Evolutionary conservation across 805 yeast species (phyloP).

Genomic region (Saturnispora halmiae): DNA sequence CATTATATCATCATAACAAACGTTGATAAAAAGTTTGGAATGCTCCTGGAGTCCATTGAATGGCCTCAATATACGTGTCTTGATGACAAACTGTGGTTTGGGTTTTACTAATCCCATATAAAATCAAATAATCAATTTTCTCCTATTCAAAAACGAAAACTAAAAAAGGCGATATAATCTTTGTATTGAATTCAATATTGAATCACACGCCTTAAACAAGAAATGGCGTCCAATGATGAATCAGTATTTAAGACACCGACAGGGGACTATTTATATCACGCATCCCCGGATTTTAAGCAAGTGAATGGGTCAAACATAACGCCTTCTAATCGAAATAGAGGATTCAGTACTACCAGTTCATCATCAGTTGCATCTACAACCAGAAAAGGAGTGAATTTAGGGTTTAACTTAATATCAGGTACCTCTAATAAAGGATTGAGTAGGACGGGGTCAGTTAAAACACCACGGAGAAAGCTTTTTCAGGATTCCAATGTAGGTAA

Average conservation of each 20-base stretch:
- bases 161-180: no score
- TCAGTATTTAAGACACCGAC: neutral
- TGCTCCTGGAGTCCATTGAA: constrained; percentile 25
- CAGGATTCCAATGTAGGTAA: neutral
- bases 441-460: constrained; percentile 3
- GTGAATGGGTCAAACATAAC: neutral
- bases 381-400: constrained; percentile 26
- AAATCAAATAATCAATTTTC: no score
- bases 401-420: constrained; percentile 24
- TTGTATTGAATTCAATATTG: no score
- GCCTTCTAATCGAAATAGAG: constrained; percentile 11
- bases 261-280: neutral
- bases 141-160: no score
- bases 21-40: constrained; percentile 68
- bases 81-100: constrained; percentile 63
- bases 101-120: no score
- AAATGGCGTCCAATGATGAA: neutral
- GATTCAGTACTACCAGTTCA: constrained; percentile 18
- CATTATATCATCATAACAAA: constrained; percentile 57
- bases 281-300: neutral
- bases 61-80: constrained; percentile 42
- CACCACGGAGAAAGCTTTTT: constrained; percentile 9
- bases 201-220: no score
- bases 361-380: constrained; percentile 12
- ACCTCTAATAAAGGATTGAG: neutral